Base-by-base conservation (phyloP, 371 early-diverging fungal genomes). In the Dentiscutata heterogama region DNA sequence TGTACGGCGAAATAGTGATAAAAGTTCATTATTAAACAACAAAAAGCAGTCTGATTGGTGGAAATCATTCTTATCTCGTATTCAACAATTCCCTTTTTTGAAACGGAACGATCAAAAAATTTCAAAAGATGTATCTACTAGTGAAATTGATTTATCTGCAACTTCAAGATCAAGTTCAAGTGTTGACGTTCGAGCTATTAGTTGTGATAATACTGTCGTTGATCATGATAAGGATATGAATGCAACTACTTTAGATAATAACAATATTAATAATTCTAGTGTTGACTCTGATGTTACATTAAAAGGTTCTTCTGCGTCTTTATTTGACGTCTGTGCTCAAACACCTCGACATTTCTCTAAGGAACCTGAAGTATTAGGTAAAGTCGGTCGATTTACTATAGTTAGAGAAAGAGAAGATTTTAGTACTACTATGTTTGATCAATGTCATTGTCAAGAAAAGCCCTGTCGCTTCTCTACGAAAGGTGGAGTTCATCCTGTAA, bases 391-490 rank as follows among this genome's bases (percentile, higher is more conserved):
- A 27, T 74, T 74, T 54, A 74, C 74, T 74, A 74, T 74, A 16
- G 56, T 74, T 13, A 50, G 74, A 31, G 74, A 74, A 54, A 29
- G 56, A 16, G 74, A 56, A 74, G 56, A 74, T 74, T 74, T 74
- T 74, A 25, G 56, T 54, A 74, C 56, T 22, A 74, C 54, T 27
- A 29, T 51, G 10, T 74, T 74, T 74, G 74, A 74, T 58, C 31
- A 74, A 58, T 74, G 74, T 74, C 74, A 74, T 74, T 74, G 70
- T 70, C 42, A 39, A 42, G 39, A 70, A 70, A 70, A 70, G 31
- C 70, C 70, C 18, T 70, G 70, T 70, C 35, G 42, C n/a, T 70
- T 39, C 22, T 70, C 70, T 70, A 2, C 22, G 22, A 70, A 20
- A 22, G 70, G 50, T 67, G 70, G 70, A 2, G 22, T 11, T 70